A percentile compares a stretch with the other conserved stretches of the same genome.
These are phyloP conservation scores for Leccinum imitatum DNA, from an alignment of 768 basidiomycete species.

Conservation along the genomic window DNA sequence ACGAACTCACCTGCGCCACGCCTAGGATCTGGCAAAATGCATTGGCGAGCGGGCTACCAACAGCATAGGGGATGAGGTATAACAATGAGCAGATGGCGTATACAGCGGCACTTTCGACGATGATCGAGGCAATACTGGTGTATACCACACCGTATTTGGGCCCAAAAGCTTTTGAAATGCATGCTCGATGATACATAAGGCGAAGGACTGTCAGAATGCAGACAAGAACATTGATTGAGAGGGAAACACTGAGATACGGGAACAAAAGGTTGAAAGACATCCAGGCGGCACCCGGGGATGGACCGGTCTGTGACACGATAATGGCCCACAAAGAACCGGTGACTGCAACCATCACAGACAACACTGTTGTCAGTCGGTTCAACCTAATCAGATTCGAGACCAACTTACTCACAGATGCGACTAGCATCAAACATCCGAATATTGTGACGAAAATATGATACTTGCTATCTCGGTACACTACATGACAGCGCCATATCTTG, in stretches of 20 bases:
- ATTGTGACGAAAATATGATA: conserved; percentile 15
- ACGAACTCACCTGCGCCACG: conserved; percentile 25
- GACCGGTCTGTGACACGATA: conserved; percentile 26
- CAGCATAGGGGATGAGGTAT: conserved; percentile 33
- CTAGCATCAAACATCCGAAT: conserved; percentile 21
- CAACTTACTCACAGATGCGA: conserved; percentile 26
- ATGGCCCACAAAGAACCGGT: conserved; percentile 32
- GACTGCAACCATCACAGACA: conserved; percentile 11
- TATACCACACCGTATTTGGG: conserved; percentile 29
- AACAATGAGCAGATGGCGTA: conserved; percentile 33
- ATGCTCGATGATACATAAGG: conserved; percentile 29
- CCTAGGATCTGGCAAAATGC: conserved; percentile 33
- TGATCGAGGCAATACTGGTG: conserved; percentile 32
- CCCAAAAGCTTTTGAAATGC: conserved; percentile 28
- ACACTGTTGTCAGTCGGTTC: not conserved
- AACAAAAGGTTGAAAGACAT: conserved; percentile 35
- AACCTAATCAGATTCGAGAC: not conserved
- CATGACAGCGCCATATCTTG: conserved; percentile 34
- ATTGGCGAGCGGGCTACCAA: conserved; percentile 23
- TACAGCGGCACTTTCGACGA: conserved; percentile 36
- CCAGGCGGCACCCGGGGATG: conserved; percentile 16
- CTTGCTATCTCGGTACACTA: conserved; percentile 31
- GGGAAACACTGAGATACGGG: conserved; percentile 34
- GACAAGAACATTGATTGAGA: conserved; percentile 34
- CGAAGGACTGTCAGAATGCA: conserved; percentile 34